Evolutionary conservation across 257 asterid genomes (phyloP), one percentile per base, ranked within the genome.

Genomic region (Avicennia marina): DNA sequence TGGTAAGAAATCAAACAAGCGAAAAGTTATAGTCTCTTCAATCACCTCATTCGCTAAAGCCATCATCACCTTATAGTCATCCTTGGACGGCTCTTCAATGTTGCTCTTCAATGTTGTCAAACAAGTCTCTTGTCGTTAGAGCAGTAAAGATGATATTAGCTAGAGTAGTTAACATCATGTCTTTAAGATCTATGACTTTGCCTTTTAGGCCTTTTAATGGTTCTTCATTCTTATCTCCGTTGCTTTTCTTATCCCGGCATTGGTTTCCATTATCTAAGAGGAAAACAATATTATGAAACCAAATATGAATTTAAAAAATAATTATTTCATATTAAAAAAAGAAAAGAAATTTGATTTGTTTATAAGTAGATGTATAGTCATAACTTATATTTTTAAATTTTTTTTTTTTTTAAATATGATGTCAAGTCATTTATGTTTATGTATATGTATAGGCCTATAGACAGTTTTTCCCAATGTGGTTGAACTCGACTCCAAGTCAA

Each of bases 1-100:
- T 5, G 72, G 72, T 7, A 59, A 42, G 7, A 50, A n/a, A 29
- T 67, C 72, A 8, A 25, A 48, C 40, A 59, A 34, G 5, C 67
- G 51, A 18, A 32, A 29, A n/a, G 50, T 59, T 1, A 25, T 42
- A 3, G 47, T 22, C 12, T 21, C 24, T 12, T 59, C 57, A 25
- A 54, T 31, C 22, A 59, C 43, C 56, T 50, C 55, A 12, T 31
- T 15, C 6, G 59, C 20, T 11, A 59, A 41, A 1, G 4, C 39
- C 25, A 21, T 20, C 39, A 42, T 53, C 46, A 2, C 43, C 39
- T 22, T 47, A 3, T 15, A 25, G 12, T 65, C 57, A 11, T 27
- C 46, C 13, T 48, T n/a, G n/a, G n/a, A n/a, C n/a, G n/a, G n/a
- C n/a, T 22, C 13, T 9, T 22, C n/a, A n/a, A 4, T n/a, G 39